Base-by-base conservation (phyloP, 1,284 basidiomycete species). In the Apiotrichum brassicae region DNA sequence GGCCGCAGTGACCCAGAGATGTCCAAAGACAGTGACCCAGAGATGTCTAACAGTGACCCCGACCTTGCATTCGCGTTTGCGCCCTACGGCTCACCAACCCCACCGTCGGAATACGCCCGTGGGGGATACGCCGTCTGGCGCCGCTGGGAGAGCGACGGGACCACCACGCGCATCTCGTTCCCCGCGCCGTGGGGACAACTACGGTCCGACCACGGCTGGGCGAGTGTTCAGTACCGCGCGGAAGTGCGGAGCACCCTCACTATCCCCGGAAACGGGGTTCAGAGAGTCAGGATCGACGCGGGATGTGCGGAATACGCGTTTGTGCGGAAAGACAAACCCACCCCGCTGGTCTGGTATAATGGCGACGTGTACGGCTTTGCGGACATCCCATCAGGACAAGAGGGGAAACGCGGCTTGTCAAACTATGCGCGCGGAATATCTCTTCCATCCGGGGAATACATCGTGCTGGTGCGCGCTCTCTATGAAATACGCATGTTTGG, bases 401-500 rank as follows among this genome's bases (percentile, higher is more conserved):
- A n/a, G 37, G 22, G 37, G 13, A 14, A 38, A 4, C 11, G 19
- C 19, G n/a, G 25, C 6, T 6, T 35, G 4, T 66, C 66, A 2
- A 61, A 60, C 39, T 61, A 66, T 43, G 65, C 67, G 12, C 36
- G 63, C n/a, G 48, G 50, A 0, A 24, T 72, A 22, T 12, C 41
- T 0, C 49, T 72, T 3, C 13, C 8, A 2, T 59, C 66, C 0
- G 70, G 70, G 4, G 35, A 59, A 20, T 69, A 72, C 43, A 49
- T 49, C 6, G 16, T 71, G 5, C 51, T 72, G 33, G 60, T 66
- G 8, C 49, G 66, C 33, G 68, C 61, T 2, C 41, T 63, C 35
- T 72, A 72, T 53, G 70, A 72, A 47, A 62, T 66, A 26, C 53
- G 70, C 23, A 60, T 70, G 62, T 72, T 71, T 57, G 69, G 69